These are phyloP conservation scores for Malus sieversii DNA, from an alignment of 306 rosid species.

Conservation along the genomic window DNA sequence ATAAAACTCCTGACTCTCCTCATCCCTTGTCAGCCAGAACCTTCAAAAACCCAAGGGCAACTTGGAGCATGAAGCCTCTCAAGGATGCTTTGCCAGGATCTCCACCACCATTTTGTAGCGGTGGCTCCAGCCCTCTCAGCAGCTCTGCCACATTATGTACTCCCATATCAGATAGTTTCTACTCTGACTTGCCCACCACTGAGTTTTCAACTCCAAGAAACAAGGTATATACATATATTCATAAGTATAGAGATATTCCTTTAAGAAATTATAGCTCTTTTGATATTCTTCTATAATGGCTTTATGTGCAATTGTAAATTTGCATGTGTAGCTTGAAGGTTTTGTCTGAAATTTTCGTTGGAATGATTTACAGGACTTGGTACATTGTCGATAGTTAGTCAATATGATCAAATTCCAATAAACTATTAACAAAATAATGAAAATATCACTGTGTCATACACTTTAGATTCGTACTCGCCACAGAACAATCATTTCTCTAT, in stretches of 20 bases:
- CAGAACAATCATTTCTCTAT: too few relatives aligned
- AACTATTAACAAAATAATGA: too few relatives aligned
- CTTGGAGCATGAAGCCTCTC: slow-evolving; percentile 39
- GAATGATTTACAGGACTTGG: too few relatives aligned
- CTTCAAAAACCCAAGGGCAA: slow-evolving; percentile 5
- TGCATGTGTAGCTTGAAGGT: neutral
- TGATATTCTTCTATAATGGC: neutral
- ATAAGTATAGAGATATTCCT: too few relatives aligned
- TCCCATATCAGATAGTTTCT: slow-evolving; percentile 2
- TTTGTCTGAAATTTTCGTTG: too few relatives aligned
- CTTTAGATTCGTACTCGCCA: too few relatives aligned
- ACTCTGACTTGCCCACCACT: slow-evolving; percentile 18
- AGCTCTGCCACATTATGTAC: slow-evolving; percentile 9
- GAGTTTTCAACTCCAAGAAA: slow-evolving; percentile 36
- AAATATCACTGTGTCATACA: too few relatives aligned
- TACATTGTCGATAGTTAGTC: too few relatives aligned
- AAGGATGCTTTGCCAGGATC: slow-evolving; percentile 32
- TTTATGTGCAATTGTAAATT: neutral
- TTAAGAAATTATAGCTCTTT: neutral
- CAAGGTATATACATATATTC: slow-evolving; percentile 22
- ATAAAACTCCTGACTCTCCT: neutral
- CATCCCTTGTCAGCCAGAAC: slow-evolving; percentile 16
- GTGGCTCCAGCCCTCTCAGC: slow-evolving; percentile 13
- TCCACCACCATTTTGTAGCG: slow-evolving; percentile 35
- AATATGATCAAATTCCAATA: too few relatives aligned